Evolutionary conservation across 108 stramenopile species (phyloP).

Genomic region (Mayamaea pseudoterrestris): DNA sequence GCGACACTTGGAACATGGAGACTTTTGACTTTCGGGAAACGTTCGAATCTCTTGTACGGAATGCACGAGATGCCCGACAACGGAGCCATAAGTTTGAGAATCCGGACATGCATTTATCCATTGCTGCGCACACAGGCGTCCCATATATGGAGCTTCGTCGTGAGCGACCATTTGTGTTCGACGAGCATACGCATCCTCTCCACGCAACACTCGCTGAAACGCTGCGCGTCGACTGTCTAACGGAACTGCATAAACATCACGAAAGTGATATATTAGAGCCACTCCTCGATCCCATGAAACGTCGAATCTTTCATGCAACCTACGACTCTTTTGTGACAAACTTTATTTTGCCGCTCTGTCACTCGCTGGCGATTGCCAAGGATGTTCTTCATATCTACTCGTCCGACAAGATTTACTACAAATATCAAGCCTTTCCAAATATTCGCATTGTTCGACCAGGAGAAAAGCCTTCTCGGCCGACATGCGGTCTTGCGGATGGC

Average conservation of each 20-base stretch:
- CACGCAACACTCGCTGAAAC: conserved; percentile 44
- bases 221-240: conserved; percentile 38
- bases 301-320: conserved; percentile 40
- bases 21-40: too few species aligned
- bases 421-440: conserved; percentile 67
- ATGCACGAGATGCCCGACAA: conserved; percentile 19
- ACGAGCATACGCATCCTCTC: conserved; percentile 45
- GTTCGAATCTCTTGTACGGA: conserved; percentile 26
- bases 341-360: conserved; percentile 59
- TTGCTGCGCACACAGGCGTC: conserved; percentile 49
- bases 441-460: conserved; percentile 51
- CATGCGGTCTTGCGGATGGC: conserved; percentile 50
- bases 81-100: conserved; percentile 1
- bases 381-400: conserved; percentile 31
- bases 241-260: conserved; percentile 28
- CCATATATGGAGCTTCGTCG: conserved; percentile 46
- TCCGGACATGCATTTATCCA: conserved; percentile 15
- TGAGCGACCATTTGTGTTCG: conserved; percentile 54
- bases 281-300: conserved; percentile 18
- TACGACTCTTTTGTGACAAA: conserved; percentile 62
- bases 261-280: conserved; percentile 25
- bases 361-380: conserved; percentile 45
- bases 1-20: too few species aligned
- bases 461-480: conserved; percentile 44
- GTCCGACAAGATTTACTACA: conserved; percentile 29